Evolutionary conservation across 75 land plant species (phyloP).

Genomic region (Adiantum capillusveneris): DNA sequence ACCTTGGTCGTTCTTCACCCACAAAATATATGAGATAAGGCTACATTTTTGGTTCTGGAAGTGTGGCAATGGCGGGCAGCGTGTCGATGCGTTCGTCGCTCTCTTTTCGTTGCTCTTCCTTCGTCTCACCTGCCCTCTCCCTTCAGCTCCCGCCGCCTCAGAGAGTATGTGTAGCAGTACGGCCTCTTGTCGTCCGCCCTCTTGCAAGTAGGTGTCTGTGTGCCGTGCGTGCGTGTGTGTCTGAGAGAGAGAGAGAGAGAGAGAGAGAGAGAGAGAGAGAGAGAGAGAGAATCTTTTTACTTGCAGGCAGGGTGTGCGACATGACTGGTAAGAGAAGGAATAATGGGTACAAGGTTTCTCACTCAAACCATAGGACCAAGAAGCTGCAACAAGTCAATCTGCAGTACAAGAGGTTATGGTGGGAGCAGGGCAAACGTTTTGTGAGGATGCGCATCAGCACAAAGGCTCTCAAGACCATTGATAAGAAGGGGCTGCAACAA

Average conservation of each 20-base stretch:
- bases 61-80: too few species aligned
- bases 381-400: slow-evolving; percentile 74
- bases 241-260: background rate
- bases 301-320: slow-evolving; percentile 66
- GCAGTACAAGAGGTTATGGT: slow-evolving; percentile 93
- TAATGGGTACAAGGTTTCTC: slow-evolving; percentile 75
- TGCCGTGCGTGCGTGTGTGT: background rate
- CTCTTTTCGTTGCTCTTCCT: background rate
- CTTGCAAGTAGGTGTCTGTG: slow-evolving; percentile 9
- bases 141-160: background rate
- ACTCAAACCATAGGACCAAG: slow-evolving; percentile 81
- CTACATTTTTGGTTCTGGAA: too few species aligned
- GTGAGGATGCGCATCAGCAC: slow-evolving; percentile 82
- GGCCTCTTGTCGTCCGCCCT: slow-evolving; percentile 3
- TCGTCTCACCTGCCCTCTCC: background rate
- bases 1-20: too few species aligned
- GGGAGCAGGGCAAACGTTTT: slow-evolving; percentile 92
- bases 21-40: too few species aligned
- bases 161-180: background rate
- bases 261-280: slow-evolving; percentile 1
- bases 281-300: background rate
- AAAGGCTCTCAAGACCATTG: slow-evolving; percentile 86
- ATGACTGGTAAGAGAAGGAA: slow-evolving; percentile 92
- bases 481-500: slow-evolving; percentile 90
- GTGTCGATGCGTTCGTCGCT: background rate